phyloP scores from a whole-genome alignment of 257 asterid genomes.

The Parsonsia alboflavescens region DNA sequence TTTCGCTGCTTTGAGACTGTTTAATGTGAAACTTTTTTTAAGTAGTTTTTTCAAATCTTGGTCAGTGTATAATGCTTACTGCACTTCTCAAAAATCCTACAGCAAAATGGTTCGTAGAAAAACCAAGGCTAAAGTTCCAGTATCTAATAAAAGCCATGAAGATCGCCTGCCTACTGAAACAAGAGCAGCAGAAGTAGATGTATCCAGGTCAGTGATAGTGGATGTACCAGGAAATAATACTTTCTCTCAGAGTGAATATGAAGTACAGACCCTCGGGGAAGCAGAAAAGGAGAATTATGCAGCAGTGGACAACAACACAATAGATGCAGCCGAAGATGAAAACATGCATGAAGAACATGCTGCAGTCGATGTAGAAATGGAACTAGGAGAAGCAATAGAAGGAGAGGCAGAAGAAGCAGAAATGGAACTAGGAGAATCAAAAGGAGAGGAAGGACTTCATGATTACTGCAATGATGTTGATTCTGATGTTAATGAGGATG shows the following conservation, averaged over 20 bases:
- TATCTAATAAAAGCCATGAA: not conserved
- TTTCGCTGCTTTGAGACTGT: not conserved
- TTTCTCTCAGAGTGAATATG: not conserved
- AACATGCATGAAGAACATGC: not conserved
- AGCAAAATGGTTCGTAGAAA: constrained; percentile 7
- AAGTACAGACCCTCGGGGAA: constrained; percentile 1
- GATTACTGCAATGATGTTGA: not conserved
- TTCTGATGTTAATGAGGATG: not conserved
- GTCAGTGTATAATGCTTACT: not conserved
- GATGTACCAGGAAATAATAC: constrained; percentile 2
- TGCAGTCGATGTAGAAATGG: not conserved
- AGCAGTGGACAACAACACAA: not conserved
- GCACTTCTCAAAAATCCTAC: not conserved
- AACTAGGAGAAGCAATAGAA: not conserved
- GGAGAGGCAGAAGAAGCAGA: not conserved
- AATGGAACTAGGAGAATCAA: not conserved
- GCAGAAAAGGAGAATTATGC: not conserved
- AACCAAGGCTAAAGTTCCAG: constrained; percentile 4
- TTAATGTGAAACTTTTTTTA: not conserved
- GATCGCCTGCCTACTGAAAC: constrained; percentile 3
- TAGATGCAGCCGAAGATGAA: not conserved
- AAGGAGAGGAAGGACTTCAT: not conserved
- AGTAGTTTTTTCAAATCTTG: not conserved
- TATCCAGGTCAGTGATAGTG: constrained; percentile 5
- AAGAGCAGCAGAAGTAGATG: not conserved